Evolutionary conservation across 257 asterid genomes (phyloP), one percentile per base, ranked within the genome.

Genomic region (Misopates orontium): DNA sequence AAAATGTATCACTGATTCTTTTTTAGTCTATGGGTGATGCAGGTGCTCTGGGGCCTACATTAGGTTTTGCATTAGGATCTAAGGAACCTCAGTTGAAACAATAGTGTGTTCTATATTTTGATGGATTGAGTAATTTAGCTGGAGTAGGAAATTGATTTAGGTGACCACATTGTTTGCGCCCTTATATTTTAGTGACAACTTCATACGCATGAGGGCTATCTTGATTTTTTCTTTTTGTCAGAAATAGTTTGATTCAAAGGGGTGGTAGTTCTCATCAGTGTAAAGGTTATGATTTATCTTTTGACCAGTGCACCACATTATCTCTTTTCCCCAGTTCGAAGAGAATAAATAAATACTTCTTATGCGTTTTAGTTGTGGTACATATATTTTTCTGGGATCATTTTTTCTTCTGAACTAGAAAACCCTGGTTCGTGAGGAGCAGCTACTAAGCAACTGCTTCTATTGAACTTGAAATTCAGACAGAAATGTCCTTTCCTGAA

Each of bases 391-490:
- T 23, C 15, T 28, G 41, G 23, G 63, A 47, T 51, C 66, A 58
- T 32, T 49, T 15, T 66, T 15, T 21, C 25, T n/a, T 36, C 14
- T n/a, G 62, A 22, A 42, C 41, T 13, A 12, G 54, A 52, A 56
- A 36, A 10, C 36, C 8, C 42, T 36, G 6, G 6, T 9, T 36
- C 10, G 11, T 8, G 53, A 44, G 15, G 45, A 48, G 50, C 62
- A 8, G n/a, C 17, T 32, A 49, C 19, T 39, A 56, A 60, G 71
- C 47, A 48, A 21, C 50, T 73, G 23, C 57, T 53, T 47, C 25
- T 73, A 42, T 60, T 67, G 45, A 66, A 60, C 59, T 28, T 66
- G 60, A 23, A 40, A 42, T 20, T n/a, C 4, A 56, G 31, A 3
- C 1, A 14, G 24, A 36, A 3, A 36, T 39, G 20, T 56, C 58